Percentiles rank a stretch among this genome's conserved stretches.
These are phyloP conservation scores for Paramecium tetraurelia DNA, from an alignment of 73 alveolate genomes.

Conservation along the genomic window DNA sequence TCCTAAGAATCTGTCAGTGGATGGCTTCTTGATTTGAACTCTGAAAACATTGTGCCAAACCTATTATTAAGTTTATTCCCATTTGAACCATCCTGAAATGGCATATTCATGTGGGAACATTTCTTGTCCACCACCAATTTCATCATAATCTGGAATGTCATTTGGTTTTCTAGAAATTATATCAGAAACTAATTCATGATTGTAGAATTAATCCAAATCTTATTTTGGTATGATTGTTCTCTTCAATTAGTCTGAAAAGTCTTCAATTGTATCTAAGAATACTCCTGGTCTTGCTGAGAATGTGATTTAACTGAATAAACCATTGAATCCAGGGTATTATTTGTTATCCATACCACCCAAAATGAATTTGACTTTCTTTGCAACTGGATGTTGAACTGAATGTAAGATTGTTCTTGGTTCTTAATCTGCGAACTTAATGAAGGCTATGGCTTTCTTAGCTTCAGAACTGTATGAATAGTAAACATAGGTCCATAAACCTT, in stretches of 20 bases:
- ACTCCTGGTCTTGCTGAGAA: background rate
- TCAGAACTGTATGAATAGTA: conserved; percentile 25
- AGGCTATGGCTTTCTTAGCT: conserved; percentile 20
- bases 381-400: background rate
- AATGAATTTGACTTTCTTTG: background rate
- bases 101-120: conserved; percentile 49
- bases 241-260: background rate
- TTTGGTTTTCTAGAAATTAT: background rate
- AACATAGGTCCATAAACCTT: conserved; percentile 40
- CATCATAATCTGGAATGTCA: conserved; percentile 45
- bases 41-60: conserved; percentile 45
- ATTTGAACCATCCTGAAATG: conserved; percentile 39
- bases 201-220: conserved; percentile 29
- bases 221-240: conserved; percentile 14
- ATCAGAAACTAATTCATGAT: conserved; percentile 17
- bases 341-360: conserved; percentile 29
- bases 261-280: background rate
- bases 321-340: conserved; percentile 41
- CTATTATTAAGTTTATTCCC: background rate
- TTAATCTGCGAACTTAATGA: conserved; percentile 9
- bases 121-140: conserved; percentile 32
- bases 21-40: background rate
- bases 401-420: background rate
- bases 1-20: conserved; percentile 35
- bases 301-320: background rate